phyloP scores from a whole-genome alignment of 2,329 filamentous ascomycete genomes.

The Neopestalotiopsis sp. region DNA sequence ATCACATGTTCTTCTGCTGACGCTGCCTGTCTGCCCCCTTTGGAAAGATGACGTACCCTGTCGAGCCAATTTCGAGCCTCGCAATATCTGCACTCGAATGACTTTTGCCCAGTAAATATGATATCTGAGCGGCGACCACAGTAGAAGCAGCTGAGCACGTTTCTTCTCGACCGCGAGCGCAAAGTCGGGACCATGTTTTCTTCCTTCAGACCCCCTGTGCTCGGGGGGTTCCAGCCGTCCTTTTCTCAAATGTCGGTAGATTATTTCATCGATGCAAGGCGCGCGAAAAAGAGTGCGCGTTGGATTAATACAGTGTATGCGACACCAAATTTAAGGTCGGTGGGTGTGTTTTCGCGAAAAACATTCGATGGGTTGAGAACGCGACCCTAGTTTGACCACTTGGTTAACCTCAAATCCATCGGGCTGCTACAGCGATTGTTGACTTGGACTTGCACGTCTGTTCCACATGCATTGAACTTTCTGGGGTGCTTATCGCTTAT shows the following conservation, averaged over 20 bases:
- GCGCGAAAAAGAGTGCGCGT: background rate
- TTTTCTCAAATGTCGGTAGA: background rate
- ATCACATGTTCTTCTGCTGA: background rate
- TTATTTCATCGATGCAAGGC: background rate
- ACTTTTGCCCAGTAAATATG: slow-evolving; percentile 61
- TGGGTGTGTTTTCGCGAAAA: background rate
- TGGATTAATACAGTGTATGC: background rate
- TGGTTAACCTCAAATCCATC: background rate
- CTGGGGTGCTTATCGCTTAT: slow-evolving; percentile 5
- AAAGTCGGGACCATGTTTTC: slow-evolving; percentile 27
- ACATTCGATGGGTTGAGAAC: background rate
- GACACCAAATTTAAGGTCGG: background rate
- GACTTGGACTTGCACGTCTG: background rate
- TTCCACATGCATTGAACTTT: background rate
- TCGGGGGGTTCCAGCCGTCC: background rate
- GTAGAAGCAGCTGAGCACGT: slow-evolving; percentile 75
- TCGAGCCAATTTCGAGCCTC: slow-evolving; percentile 90
- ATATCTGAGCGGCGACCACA: slow-evolving; percentile 73
- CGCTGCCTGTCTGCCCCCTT: background rate
- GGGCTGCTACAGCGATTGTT: slow-evolving; percentile 9
- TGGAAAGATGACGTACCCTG: slow-evolving; percentile 60
- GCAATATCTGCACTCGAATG: slow-evolving; percentile 78
- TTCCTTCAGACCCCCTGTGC: slow-evolving; percentile 2
- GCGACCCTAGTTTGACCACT: background rate
- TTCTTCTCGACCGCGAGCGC: slow-evolving; percentile 31